Evolutionary conservation across 768 basidiomycete genomes (phyloP), one percentile per base, ranked within the genome.

Genomic region (Boletus coccyginus): DNA sequence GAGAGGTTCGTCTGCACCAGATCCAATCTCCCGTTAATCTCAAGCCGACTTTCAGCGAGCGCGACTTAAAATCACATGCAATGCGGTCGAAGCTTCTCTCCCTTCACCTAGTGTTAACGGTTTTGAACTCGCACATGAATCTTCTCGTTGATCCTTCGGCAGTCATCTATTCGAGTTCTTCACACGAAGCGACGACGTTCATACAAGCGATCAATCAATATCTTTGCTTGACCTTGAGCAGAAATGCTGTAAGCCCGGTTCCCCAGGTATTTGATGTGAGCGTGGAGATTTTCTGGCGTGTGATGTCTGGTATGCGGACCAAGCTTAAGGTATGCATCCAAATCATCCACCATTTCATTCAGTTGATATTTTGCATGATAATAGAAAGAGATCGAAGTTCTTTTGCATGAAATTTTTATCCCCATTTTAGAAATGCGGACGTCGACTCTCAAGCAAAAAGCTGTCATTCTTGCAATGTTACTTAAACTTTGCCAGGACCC

Each of bases 381-480:
- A 64, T 69, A 98, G 96, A 97, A 98, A 90, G 97, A 99, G 72
- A 98, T 98, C 55, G 96, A 98, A 71, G 94, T 99, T 38, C 79
- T 99, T n/a, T 73, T 99, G 46, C 95, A 97, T 64, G 97, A 99
- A 71, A 98, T 99, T 59, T 99, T 98, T 77, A 86, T 98, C 53
- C 97, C 97, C 2, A 96, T 99, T 46, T 78, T 98, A 55, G 97
- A 99, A 74, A 98, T 99, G 94, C 86, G 88, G 69, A 98, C 91
- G 10, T 92, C 96, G 7, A 97, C 94, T 1, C 75, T 96, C 47
- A 93, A 93, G 66, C 97, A 98, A 70, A 98, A 99, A 74, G 88
- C 88, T 4, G 85, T 93, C 47, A 92, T 98, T 51, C 78, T 98
- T 50, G 87, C 84, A 40, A 95, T 97, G 88, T 71, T 96, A 32